Percentiles rank a stretch among this genome's conserved stretches.
Evolutionary conservation across 352 stramenopile species (phyloP).

Genomic region (Thalassiosira allenii): DNA sequence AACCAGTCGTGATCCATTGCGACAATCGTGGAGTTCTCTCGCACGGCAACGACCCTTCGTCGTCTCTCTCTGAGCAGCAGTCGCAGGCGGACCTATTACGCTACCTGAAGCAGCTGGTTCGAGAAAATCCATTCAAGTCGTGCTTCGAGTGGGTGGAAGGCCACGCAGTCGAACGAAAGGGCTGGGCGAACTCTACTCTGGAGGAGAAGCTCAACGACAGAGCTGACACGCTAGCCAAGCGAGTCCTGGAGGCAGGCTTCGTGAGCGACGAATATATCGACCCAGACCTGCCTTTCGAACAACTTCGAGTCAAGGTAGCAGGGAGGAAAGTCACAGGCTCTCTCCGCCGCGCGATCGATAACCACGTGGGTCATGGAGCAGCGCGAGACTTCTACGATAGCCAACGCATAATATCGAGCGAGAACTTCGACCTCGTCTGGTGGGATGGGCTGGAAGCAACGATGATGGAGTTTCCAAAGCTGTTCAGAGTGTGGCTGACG

Average conservation of each 20-base stretch:
- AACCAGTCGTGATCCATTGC: no score
- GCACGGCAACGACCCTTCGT: constrained; percentile 24
- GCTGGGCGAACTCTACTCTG: not conserved
- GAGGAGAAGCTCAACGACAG: constrained; percentile 15
- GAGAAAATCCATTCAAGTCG: not conserved
- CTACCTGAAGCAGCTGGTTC: constrained; percentile 3
- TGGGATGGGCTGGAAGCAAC: constrained; percentile 25
- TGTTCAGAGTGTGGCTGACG: constrained; percentile 17
- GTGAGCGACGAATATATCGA: not conserved
- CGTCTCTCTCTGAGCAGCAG: constrained; percentile 19
- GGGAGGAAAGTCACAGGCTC: constrained; percentile 12
- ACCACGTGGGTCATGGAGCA: not conserved
- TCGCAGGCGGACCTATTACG: constrained; percentile 25
- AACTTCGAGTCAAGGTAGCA: not conserved
- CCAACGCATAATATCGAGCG: constrained; percentile 7
- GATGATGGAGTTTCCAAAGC: constrained; percentile 18
- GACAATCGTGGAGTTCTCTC: constrained; percentile 33
- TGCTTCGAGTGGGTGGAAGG: constrained; percentile 1
- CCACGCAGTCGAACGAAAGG: constrained; percentile 17
- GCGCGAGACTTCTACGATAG: not conserved
- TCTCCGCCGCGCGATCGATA: not conserved
- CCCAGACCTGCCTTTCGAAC: constrained; percentile 38
- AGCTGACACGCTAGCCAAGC: constrained; percentile 22
- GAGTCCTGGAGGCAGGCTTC: not conserved
- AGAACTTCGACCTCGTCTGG: constrained; percentile 25